These are phyloP conservation scores for Rhizopus delemar DNA, from an alignment of 371 early-diverging fungal species.

Conservation along the genomic window DNA sequence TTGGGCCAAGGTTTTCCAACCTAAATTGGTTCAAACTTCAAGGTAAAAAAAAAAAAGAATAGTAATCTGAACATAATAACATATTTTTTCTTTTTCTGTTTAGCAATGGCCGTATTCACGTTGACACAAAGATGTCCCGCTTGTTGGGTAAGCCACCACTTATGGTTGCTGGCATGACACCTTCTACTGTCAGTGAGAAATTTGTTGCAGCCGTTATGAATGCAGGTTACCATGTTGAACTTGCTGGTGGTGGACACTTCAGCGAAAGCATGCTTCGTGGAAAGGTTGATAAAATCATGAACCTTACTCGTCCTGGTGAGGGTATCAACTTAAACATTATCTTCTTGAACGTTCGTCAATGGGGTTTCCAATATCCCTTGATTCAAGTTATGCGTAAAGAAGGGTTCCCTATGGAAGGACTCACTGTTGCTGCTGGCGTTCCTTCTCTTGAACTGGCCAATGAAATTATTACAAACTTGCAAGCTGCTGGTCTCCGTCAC, in stretches of 20 bases:
- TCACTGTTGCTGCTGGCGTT: slow-evolving; percentile 92
- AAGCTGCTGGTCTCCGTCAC: slow-evolving; percentile 84
- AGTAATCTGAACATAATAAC: background rate
- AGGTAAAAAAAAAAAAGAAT: slow-evolving; percentile 28
- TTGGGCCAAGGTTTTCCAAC: slow-evolving; percentile 90
- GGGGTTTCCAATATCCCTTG: slow-evolving; percentile 95
- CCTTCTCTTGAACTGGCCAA: slow-evolving; percentile 91
- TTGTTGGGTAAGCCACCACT: slow-evolving; percentile 87
- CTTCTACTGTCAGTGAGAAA: slow-evolving; percentile 74
- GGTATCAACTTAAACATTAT: slow-evolving; percentile 90
- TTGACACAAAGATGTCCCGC: slow-evolving; percentile 89
- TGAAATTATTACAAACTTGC: slow-evolving; percentile 78
- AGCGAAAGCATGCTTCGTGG: slow-evolving; percentile 80
- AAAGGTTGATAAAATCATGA: slow-evolving; percentile 81
- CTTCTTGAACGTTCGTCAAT: slow-evolving; percentile 91
- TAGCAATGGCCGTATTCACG: slow-evolving; percentile 75
- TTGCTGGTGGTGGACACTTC: slow-evolving; percentile 96
- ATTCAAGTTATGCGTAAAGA: slow-evolving; percentile 86
- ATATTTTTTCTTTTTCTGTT: slow-evolving; percentile 7
- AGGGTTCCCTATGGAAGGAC: slow-evolving; percentile 91
- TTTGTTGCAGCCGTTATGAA: slow-evolving; percentile 89
- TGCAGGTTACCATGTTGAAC: slow-evolving; percentile 93
- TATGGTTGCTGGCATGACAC: slow-evolving; percentile 93
- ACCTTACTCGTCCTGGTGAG: slow-evolving; percentile 78
- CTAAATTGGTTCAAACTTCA: slow-evolving; percentile 64